phyloP scores from a whole-genome alignment of 768 basidiomycete species.

The Chalciporus chontae region DNA sequence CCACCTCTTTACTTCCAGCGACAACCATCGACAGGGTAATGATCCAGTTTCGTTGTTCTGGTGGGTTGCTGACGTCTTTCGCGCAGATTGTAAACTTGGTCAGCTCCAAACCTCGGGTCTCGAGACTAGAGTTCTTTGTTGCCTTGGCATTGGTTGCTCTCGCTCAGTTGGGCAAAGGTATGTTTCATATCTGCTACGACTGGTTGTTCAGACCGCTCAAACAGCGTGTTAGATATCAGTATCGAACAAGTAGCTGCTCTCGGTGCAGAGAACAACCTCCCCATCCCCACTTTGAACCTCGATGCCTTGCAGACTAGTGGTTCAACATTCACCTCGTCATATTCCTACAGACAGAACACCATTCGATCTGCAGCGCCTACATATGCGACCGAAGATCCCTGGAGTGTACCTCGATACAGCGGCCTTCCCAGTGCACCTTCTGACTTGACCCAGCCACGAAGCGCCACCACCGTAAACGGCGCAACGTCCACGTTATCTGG shows the following conservation, averaged over 20 bases:
- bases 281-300: constrained; percentile 69
- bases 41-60: not conserved
- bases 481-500: constrained; percentile 61
- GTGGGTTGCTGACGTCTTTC: constrained; percentile 1
- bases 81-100: constrained; percentile 85
- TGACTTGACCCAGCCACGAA: constrained; percentile 24
- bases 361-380: constrained; percentile 45
- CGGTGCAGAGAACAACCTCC: constrained; percentile 74
- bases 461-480: constrained; percentile 35
- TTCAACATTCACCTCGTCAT: constrained; percentile 46
- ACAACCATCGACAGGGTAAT: constrained; percentile 76
- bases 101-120: constrained; percentile 74
- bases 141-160: constrained; percentile 84
- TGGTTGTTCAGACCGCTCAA: not conserved
- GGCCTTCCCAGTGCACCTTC: constrained; percentile 30
- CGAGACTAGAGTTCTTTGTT: constrained; percentile 88
- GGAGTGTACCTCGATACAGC: constrained; percentile 42
- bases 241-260: constrained; percentile 78
- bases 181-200: constrained; percentile 9
- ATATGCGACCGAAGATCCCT: constrained; percentile 67
- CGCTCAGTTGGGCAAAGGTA: constrained; percentile 80
- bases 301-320: constrained; percentile 49
- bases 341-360: constrained; percentile 43
- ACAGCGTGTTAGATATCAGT: constrained; percentile 54
- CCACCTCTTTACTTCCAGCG: constrained; percentile 76